Percentiles rank a stretch among this genome's conserved stretches.
These are phyloP conservation scores for Eucalyptus fibrosa DNA, from an alignment of 345 rosid genomes.

Conservation along the genomic window DNA sequence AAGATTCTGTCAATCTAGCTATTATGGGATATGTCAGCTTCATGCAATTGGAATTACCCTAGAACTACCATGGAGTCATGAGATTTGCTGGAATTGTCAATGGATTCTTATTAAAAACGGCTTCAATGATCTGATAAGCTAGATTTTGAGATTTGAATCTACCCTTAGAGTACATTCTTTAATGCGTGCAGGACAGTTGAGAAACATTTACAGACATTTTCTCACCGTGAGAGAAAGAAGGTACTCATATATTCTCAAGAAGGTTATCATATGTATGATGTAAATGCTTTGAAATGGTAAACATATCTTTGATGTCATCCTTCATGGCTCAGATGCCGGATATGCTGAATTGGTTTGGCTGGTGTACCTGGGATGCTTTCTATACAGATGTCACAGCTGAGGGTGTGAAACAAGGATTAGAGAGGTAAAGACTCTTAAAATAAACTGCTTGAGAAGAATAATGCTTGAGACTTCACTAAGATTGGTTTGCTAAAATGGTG, in stretches of 20 bases:
- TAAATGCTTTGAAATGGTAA: not conserved
- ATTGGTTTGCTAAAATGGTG: not conserved
- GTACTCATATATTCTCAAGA: not conserved
- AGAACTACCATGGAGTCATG: not conserved
- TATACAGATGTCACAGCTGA: constrained; percentile 47
- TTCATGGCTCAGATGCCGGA: constrained; percentile 34
- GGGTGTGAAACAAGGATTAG: constrained; percentile 44
- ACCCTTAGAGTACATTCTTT: not conserved
- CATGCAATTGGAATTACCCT: not conserved
- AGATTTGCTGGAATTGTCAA: not conserved
- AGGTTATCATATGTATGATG: not conserved
- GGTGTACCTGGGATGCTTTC: constrained; percentile 82
- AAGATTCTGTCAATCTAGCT: not conserved
- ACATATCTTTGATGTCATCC: not conserved
- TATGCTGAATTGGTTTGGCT: constrained; percentile 68
- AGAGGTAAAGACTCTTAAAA: constrained; percentile 13
- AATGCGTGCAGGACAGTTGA: constrained; percentile 29
- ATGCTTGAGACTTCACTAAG: not conserved
- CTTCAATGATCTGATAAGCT: not conserved
- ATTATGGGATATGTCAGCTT: not conserved
- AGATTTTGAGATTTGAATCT: not conserved
- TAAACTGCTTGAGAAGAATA: not conserved
- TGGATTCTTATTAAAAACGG: not conserved
- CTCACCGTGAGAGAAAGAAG: constrained; percentile 50
- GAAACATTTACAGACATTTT: constrained; percentile 45